Percentiles rank a stretch among this genome's conserved stretches.
phyloP scores from a whole-genome alignment of 306 rosid species.

The Casuarina cunninghamiana region DNA sequence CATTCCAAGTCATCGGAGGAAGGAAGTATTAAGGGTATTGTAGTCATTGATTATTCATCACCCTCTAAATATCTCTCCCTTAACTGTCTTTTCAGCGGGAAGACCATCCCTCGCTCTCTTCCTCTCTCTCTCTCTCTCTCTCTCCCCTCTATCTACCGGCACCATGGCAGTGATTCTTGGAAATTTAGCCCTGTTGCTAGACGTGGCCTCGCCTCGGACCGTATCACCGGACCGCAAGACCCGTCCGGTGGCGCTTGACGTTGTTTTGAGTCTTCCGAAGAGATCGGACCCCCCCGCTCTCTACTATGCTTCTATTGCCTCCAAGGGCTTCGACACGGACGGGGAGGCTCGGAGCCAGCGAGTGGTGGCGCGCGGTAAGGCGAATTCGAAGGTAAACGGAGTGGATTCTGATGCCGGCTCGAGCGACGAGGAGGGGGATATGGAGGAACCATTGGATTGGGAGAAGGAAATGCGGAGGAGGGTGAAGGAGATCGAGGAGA shows the following conservation, averaged over 20 bases:
- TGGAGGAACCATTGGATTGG: slow-evolving; percentile 53
- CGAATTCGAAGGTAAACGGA: slow-evolving; percentile 70
- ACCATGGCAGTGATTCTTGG: slow-evolving; percentile 74
- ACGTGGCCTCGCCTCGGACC: slow-evolving; percentile 53
- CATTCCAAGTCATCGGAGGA: background rate
- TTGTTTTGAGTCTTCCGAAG: slow-evolving; percentile 55
- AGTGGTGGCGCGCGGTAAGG: slow-evolving; percentile 59
- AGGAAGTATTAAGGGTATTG: slow-evolving; percentile 12
- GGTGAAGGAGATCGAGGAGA: slow-evolving; percentile 82
- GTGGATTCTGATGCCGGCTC: slow-evolving; percentile 58
- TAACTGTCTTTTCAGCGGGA: slow-evolving; percentile 37
- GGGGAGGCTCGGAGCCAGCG: slow-evolving; percentile 61
- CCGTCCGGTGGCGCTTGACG: slow-evolving; percentile 53
- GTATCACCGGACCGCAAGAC: slow-evolving; percentile 49
- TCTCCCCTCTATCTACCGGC: slow-evolving; percentile 2
- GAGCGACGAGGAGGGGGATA: slow-evolving; percentile 62
- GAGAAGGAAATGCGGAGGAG: slow-evolving; percentile 76
- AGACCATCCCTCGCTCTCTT: slow-evolving; percentile 9
- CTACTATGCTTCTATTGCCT: slow-evolving; percentile 28
- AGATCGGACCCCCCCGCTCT: slow-evolving; percentile 40
- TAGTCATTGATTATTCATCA: slow-evolving; percentile 19
- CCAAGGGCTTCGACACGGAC: slow-evolving; percentile 59
- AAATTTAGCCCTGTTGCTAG: slow-evolving; percentile 64
- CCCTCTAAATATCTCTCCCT: slow-evolving; percentile 41
- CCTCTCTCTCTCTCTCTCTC: background rate